Base-by-base conservation (phyloP, 192 early-diverging fungal species). In the Dispira simplex region DNA sequence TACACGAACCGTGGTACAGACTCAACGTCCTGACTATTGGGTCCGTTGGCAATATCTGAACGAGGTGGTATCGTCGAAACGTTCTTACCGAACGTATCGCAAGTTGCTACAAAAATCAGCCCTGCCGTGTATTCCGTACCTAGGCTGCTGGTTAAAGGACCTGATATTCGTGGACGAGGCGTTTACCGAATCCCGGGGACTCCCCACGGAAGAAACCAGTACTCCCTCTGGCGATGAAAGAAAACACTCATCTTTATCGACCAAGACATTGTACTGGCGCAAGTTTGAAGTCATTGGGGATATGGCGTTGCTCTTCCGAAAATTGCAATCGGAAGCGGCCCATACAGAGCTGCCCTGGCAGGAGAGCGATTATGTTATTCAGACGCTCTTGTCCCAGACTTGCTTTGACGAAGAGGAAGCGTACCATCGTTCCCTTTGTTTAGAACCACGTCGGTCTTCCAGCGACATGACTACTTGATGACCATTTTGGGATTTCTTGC, bases 201-300 rank as follows among this genome's bases (percentile, higher is more conserved):
- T 51, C 48, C 16, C 48, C 48, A 4, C 48, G 9, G 3, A 16
- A 8, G 48, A 1, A 51, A 51, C 48, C 48, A 18, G 54, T 13
- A 56, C 54, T 23, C 16, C 48, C 21, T 16, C 16, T 16, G 18
- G 21, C 48, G 18, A 20, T 4, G 21, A 8, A 16, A 51, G 8
- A 23, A 4, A 16, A 1, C 48, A 51, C 18, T 39, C 32, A 6
- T 39, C 32, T 1, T 39, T 39, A 39, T 39, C 32, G 6, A 39
- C 32, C 32, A 39, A 39, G 32, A 4, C 32, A 39, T 23, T 56
- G 16, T 25, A 25, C 54, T 56, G 54, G 54, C 54, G 54, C 16
- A 56, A 56, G 27, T 56, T 56, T 56, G 54, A 56, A 27, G 18
- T 26, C 25, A 56, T 56, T 26, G 54, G 54, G 10, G 54, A 56